Evolutionary conservation across 2,329 filamentous ascomycete species (phyloP), one percentile per base, ranked within the genome.

Genomic region (Emergomyces pasteurianus): DNA sequence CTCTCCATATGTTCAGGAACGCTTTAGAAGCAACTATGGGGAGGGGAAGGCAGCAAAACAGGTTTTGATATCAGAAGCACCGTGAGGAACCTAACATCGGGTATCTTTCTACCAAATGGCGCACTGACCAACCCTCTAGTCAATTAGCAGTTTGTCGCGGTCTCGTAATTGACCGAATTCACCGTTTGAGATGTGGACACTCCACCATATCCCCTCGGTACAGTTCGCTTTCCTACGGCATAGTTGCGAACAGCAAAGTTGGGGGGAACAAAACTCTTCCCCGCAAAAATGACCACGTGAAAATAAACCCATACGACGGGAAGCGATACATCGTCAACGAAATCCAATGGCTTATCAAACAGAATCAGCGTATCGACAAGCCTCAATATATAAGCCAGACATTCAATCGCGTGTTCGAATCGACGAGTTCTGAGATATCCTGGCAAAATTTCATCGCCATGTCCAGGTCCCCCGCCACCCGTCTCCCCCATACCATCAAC

Each of bases 1-100:
- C 58, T 74, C 70, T 0, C 67, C 71, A 9, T 78, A 79, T 61
- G 71, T 78, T 5, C 75, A 77, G 54, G 64, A 67, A 1, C 64
- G 68, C 7, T 67, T 77, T 1, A 65, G 68, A 36, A 65, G 65
- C 7, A n/a, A 28, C 8, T 60, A 60, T 43, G 58, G 47, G 3
- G n/a, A 23, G 12, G 58, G 50, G 9, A 49, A 43, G 21, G 38
- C 9, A 43, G 40, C n/a, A 3, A 60, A 58, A 42, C 31, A 16
- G 31, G 52, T 58, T 58, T 34, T 58, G 14, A 58, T 52, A 28
- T 58, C 57, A 38, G 21, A 58, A 2, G 36, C 50, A 2, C 57
- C 57, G 57, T 58, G n/a, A 49, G 57, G 3, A 55, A 23, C 5
- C 16, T 40, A 23, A 16, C 3, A 18, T 47, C 40, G 7, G 3